A percentile compares a stretch with the other conserved stretches of the same genome.
phyloP scores from a whole-genome alignment of 331 rosid species.

The Arachis monticola region DNA sequence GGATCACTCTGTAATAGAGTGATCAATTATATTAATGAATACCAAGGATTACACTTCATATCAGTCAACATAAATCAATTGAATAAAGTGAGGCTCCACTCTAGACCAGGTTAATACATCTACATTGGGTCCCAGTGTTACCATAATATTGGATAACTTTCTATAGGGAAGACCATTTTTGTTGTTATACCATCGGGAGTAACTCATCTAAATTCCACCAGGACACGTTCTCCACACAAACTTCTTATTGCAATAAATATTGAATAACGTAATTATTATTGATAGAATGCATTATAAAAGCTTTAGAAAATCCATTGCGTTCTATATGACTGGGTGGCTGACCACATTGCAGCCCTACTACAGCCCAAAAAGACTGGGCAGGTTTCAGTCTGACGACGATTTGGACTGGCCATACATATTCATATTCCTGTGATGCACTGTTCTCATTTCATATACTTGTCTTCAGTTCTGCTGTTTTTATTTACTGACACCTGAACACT shows the following conservation, averaged over 20 bases:
- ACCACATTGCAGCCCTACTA: not conserved
- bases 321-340: slow-evolving; percentile 9
- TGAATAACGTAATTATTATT: slow-evolving; percentile 18
- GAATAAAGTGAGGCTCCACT: slow-evolving; percentile 33
- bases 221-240: slow-evolving; percentile 1
- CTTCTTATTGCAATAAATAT: slow-evolving; percentile 9
- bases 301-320: slow-evolving; percentile 25
- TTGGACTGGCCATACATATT: slow-evolving; percentile 7
- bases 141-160: not conserved
- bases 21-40: slow-evolving; percentile 18
- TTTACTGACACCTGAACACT: slow-evolving; percentile 7
- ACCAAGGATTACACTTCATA: slow-evolving; percentile 30
- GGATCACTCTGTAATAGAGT: slow-evolving; percentile 52
- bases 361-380: slow-evolving; percentile 4
- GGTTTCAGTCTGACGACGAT: slow-evolving; percentile 4
- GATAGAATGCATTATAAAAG: slow-evolving; percentile 2
- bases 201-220: slow-evolving; percentile 18
- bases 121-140: slow-evolving; percentile 25
- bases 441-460: slow-evolving; percentile 1
- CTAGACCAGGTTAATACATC: slow-evolving; percentile 18
- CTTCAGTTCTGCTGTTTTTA: slow-evolving; percentile 26
- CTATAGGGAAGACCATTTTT: not conserved
- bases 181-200: slow-evolving; percentile 26
- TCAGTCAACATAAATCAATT: slow-evolving; percentile 16
- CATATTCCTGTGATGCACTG: slow-evolving; percentile 19